A percentile compares a stretch with the other conserved stretches of the same genome.
Conservation (phyloP, 2,329 filamentous ascomycete genomes). For the Corynespora cassiicola region DNA sequence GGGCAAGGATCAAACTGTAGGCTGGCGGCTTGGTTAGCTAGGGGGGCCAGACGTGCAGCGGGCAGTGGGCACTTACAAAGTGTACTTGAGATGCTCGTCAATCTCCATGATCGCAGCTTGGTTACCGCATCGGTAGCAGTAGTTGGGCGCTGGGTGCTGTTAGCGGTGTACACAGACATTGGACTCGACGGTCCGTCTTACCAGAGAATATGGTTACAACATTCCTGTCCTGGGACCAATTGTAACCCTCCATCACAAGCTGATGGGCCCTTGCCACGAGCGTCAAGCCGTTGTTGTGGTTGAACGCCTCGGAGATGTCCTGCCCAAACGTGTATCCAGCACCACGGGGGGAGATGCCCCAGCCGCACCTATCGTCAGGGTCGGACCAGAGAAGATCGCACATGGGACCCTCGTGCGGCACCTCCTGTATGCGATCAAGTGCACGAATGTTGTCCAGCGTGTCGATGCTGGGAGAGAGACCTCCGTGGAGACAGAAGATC, state of each 20-base stretch:
- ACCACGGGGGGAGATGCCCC: constrained; percentile 94
- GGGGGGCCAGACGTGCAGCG: no score
- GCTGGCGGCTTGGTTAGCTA: constrained; percentile 61
- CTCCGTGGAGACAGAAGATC: constrained; percentile 76
- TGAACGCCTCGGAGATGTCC: constrained; percentile 98
- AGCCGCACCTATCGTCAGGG: constrained; percentile 94
- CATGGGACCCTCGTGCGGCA: constrained; percentile 78
- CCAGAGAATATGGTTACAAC: constrained; percentile 98
- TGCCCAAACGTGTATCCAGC: constrained; percentile 95
- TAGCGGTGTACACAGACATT: constrained; percentile 21
- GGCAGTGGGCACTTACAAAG: constrained; percentile 92
- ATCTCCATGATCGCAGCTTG: constrained; percentile 99
- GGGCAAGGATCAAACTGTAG: constrained; percentile 99
- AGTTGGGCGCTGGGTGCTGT: constrained; percentile 61
- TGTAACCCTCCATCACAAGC: constrained; percentile 99
- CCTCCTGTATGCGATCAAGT: constrained; percentile 65
- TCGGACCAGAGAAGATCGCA: constrained; percentile 83
- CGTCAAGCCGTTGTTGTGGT: constrained; percentile 97
- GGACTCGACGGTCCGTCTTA: constrained; percentile 8
- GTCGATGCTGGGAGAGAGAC: constrained; percentile 74
- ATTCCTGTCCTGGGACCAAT: constrained; percentile 98
- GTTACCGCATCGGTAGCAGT: constrained; percentile 99
- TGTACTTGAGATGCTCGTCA: constrained; percentile 98
- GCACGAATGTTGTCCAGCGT: constrained; percentile 73
- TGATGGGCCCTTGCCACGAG: constrained; percentile 96